These are phyloP conservation scores for Blastomyces gilchristii DNA, from an alignment of 2,329 filamentous ascomycete genomes.

Conservation along the genomic window DNA sequence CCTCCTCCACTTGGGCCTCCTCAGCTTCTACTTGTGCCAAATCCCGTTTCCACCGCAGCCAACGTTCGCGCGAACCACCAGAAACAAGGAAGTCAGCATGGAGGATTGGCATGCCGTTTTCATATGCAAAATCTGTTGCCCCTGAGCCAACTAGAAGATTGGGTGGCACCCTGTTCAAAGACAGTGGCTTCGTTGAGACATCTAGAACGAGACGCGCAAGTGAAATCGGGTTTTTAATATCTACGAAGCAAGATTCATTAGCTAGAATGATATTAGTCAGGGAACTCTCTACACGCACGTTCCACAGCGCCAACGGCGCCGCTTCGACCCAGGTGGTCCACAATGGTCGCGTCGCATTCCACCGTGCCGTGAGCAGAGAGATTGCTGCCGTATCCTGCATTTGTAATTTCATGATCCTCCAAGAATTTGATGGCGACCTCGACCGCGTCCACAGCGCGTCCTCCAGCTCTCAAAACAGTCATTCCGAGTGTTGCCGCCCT, in stretches of 20 bases:
- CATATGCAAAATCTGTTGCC: constrained; percentile 73
- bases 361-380: constrained; percentile 81
- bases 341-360: constrained; percentile 87
- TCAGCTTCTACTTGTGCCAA: constrained; percentile 40
- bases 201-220: constrained; percentile 77
- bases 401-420: constrained; percentile 92
- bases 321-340: constrained; percentile 83
- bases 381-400: constrained; percentile 93
- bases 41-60: constrained; percentile 63
- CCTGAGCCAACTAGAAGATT: constrained; percentile 83
- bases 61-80: constrained; percentile 66
- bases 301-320: constrained; percentile 86
- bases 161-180: constrained; percentile 78
- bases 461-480: constrained; percentile 66
- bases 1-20: constrained; percentile 18
- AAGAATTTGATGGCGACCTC: constrained; percentile 79
- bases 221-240: constrained; percentile 85
- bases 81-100: constrained; percentile 71
- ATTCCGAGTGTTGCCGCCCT: constrained; percentile 81
- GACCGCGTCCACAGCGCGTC: constrained; percentile 74
- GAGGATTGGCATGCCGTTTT: constrained; percentile 64
- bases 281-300: constrained; percentile 48
- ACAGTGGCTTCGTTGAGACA: constrained; percentile 62
- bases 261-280: background rate
- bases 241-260: constrained; percentile 38